These are phyloP conservation scores for Polytrichum formosum DNA, from an alignment of 225 moss, liverwort and hornwort species.

Conservation along the genomic window DNA sequence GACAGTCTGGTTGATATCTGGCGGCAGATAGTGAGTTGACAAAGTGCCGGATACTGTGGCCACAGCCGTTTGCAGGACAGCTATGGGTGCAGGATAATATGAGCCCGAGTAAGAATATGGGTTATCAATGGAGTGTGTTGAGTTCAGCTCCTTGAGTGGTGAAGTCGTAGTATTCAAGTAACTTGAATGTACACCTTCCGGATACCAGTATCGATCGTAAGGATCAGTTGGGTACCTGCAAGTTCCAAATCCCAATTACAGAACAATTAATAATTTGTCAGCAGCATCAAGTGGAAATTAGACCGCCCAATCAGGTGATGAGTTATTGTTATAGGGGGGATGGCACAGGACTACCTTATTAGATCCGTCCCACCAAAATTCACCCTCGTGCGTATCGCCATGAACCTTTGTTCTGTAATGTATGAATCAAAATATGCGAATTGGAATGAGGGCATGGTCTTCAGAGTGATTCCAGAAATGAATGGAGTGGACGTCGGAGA, in stretches of 20 bases:
- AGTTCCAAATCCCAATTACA: neutral
- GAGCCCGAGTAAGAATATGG: neutral
- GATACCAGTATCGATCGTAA: neutral
- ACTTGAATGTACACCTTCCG: neutral
- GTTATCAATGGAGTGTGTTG: neutral
- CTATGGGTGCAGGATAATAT: neutral
- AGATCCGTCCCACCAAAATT: slow-evolving; percentile 5
- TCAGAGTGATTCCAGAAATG: slow-evolving; percentile 17
- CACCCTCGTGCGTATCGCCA: neutral
- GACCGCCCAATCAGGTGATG: neutral
- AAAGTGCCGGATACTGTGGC: neutral
- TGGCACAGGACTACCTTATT: slow-evolving; percentile 7
- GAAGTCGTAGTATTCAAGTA: neutral
- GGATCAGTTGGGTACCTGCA: slow-evolving; percentile 13
- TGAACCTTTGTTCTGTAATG: neutral
- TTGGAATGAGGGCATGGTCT: neutral
- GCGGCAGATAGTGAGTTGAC: neutral
- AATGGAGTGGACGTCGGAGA: neutral
- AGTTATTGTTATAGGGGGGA: neutral
- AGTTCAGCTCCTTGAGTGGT: neutral
- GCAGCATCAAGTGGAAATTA: neutral
- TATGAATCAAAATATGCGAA: neutral
- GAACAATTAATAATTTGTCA: neutral
- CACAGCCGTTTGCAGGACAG: slow-evolving; percentile 13
- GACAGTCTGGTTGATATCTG: neutral